Evolutionary conservation across 345 rosid genomes (phyloP).

Genomic region (Ceriops zippeliana): DNA sequence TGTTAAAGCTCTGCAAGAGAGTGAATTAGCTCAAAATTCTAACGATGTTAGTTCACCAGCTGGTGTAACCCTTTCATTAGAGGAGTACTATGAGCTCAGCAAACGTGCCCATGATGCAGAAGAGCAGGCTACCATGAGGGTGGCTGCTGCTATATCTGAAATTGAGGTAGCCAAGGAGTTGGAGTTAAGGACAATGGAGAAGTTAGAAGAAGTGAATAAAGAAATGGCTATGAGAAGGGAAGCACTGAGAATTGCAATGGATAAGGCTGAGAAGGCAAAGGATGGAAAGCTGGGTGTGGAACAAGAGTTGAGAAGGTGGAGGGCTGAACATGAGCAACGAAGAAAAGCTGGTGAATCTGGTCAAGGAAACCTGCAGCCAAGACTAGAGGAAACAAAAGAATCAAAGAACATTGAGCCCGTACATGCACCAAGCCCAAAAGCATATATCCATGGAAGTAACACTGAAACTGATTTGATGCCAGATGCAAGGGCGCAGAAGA

Average conservation of each 20-base stretch:
- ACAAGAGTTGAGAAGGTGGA: conserved; percentile 87
- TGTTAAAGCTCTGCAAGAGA: conserved; percentile 80
- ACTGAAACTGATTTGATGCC: conserved; percentile 34
- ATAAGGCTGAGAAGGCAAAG: conserved; percentile 83
- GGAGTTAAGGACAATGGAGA: conserved; percentile 50
- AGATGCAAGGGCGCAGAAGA: conserved; percentile 41
- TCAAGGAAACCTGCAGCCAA: conserved; percentile 33
- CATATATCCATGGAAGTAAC: conserved; percentile 22
- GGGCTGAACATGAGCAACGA: conserved; percentile 66
- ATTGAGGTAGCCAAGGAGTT: conserved; percentile 70
- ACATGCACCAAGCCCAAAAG: conserved; percentile 31
- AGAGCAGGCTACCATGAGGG: conserved; percentile 67
- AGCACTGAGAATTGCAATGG: conserved; percentile 52
- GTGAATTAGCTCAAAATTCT: conserved; percentile 49
- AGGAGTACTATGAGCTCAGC: conserved; percentile 88
- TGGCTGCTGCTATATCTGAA: conserved; percentile 64
- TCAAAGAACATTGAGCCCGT: conserved; percentile 18
- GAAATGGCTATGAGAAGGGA: conserved; percentile 59
- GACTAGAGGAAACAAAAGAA: conserved; percentile 41
- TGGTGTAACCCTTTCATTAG: conserved; percentile 65
- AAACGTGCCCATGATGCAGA: conserved; percentile 74
- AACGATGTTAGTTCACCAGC: conserved; percentile 40
- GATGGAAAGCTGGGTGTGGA: conserved; percentile 77
- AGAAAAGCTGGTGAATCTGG: conserved; percentile 50
- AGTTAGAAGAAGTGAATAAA: conserved; percentile 55